Conservation (phyloP, 345 rosid genomes). For the Luvunga scandens region DNA sequence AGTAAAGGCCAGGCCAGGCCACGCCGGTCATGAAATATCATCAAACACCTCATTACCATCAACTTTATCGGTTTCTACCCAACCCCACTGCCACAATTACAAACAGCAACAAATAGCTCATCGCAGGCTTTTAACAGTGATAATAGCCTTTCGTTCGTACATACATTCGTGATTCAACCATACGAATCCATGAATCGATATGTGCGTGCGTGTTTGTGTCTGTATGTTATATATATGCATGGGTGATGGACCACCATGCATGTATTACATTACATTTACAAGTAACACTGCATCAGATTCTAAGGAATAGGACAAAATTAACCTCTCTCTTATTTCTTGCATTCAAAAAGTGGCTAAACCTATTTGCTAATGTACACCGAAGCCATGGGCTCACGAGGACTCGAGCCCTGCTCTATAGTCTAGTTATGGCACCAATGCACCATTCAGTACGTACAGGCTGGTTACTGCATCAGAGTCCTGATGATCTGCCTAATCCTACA, state of each 20-base stretch:
- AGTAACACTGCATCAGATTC: no score
- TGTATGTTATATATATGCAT: no score
- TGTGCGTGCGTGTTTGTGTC: no score
- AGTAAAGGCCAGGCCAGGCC: neutral
- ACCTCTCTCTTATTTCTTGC: neutral
- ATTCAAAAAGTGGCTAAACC: conserved; percentile 5
- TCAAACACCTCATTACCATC: conserved; percentile 13
- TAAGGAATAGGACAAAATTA: no score
- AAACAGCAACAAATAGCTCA: conserved; percentile 40
- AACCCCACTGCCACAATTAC: conserved; percentile 21
- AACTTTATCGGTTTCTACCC: conserved; percentile 36
- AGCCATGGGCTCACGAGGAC: conserved; percentile 9
- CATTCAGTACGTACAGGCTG: neutral
- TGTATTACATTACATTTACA: no score
- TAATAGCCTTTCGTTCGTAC: conserved; percentile 32
- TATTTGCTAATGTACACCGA: neutral
- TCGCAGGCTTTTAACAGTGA: conserved; percentile 40
- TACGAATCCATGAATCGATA: neutral
- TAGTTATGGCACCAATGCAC: no score
- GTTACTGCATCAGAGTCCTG: conserved; percentile 11
- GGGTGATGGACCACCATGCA: no score
- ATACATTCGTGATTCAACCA: conserved; percentile 5
- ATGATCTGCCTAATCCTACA: conserved; percentile 9
- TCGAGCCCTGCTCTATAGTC: conserved; percentile 21
- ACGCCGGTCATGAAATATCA: conserved; percentile 1